These are phyloP conservation scores for Clohesyomyces aquaticus DNA, from an alignment of 495 filamentous ascomycete species.

Conservation along the genomic window DNA sequence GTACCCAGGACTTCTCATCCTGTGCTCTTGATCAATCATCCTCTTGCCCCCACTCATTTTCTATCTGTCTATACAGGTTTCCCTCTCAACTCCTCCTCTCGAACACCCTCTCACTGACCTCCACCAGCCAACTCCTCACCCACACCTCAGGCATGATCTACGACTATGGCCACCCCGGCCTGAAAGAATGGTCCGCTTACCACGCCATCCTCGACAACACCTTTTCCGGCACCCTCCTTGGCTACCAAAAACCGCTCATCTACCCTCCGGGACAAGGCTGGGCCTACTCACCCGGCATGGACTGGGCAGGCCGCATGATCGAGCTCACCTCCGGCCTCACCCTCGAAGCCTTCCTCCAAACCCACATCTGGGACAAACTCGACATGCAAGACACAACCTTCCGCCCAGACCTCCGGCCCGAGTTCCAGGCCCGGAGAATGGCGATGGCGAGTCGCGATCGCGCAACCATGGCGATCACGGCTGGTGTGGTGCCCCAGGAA, in stretches of 20 bases:
- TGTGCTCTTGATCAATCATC: too few species aligned
- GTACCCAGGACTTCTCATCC: too few species aligned
- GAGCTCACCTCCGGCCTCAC: constrained; percentile 18
- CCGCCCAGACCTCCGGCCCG: constrained; percentile 46
- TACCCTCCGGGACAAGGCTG: constrained; percentile 46
- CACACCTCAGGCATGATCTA: constrained; percentile 32
- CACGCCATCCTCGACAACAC: constrained; percentile 21
- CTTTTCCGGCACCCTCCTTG: constrained; percentile 12
- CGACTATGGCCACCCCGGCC: constrained; percentile 18
- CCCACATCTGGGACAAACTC: constrained; percentile 52
- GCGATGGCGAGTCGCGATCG: constrained; percentile 42
- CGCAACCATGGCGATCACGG: constrained; percentile 33
- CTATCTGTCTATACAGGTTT: too few species aligned
- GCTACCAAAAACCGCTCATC: constrained; percentile 38
- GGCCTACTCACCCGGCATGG: constrained; percentile 40
- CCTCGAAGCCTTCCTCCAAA: constrained; percentile 53
- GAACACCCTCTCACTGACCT: neutral
- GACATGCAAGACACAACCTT: constrained; percentile 52
- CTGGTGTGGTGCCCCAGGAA: constrained; percentile 17
- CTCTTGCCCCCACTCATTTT: too few species aligned
- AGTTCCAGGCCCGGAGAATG: constrained; percentile 36
- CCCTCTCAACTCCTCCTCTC: too few species aligned
- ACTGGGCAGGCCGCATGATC: constrained; percentile 39
- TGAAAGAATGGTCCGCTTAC: constrained; percentile 32
- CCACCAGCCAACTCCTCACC: constrained; percentile 23